These are phyloP conservation scores for Solanum chacoense DNA, from an alignment of 305 asterid species.

Conservation along the genomic window DNA sequence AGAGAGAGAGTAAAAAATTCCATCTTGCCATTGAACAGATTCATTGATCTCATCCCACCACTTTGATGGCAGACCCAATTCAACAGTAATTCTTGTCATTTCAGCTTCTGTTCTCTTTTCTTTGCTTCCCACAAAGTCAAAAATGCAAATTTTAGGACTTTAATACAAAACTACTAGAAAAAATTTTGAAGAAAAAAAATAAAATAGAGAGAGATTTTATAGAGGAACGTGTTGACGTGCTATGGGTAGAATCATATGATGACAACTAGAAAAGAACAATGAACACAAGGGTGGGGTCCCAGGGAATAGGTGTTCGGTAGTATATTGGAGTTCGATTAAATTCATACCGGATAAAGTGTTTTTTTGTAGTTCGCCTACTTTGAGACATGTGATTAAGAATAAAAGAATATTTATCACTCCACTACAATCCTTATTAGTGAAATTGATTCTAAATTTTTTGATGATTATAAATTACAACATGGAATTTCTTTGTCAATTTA, in stretches of 20 bases:
- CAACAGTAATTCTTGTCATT: slow-evolving; percentile 44
- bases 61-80: not conserved
- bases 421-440: too few relatives aligned
- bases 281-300: not conserved
- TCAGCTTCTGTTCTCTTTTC: slow-evolving; percentile 1
- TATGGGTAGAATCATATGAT: not conserved
- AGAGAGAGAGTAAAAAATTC: slow-evolving; percentile 74
- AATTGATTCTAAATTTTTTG: not conserved
- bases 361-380: not conserved
- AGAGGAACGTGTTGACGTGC: not conserved
- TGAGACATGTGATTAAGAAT: too few relatives aligned
- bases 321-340: too few relatives aligned
- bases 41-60: slow-evolving; percentile 95
- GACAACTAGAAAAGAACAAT: not conserved
- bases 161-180: not conserved
- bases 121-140: not conserved
- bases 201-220: not conserved
- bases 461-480: not conserved
- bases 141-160: not conserved
- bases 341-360: too few relatives aligned
- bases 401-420: too few relatives aligned
- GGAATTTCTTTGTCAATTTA: not conserved
- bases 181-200: not conserved
- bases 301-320: too few relatives aligned
- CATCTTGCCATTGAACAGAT: slow-evolving; percentile 82